These are phyloP conservation scores for Lactifluus piperatus DNA, from an alignment of 768 basidiomycete genomes.

Conservation along the genomic window DNA sequence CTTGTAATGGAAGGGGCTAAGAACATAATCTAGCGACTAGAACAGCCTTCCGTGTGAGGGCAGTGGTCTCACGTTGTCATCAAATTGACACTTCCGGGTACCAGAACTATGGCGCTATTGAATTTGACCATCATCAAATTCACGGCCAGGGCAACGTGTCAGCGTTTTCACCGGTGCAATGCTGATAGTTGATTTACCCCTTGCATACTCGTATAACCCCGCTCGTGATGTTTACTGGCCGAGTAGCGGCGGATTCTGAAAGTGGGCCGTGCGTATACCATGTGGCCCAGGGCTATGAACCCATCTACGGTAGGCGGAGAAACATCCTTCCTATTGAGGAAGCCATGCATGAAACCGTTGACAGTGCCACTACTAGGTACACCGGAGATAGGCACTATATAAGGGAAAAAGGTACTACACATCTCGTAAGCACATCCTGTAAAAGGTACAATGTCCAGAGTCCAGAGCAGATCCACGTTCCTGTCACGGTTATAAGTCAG, in stretches of 20 bases:
- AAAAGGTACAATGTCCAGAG: background rate
- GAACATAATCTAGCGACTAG: background rate
- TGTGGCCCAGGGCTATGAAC: background rate
- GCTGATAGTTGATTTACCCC: background rate
- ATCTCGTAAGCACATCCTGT: background rate
- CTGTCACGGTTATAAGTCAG: background rate
- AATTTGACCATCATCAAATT: background rate
- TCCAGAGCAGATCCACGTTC: background rate
- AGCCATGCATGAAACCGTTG: background rate
- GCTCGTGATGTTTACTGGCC: background rate
- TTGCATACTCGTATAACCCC: background rate
- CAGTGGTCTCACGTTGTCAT: background rate
- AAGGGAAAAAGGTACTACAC: background rate
- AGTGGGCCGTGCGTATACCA: background rate
- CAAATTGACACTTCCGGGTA: background rate
- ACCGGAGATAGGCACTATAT: background rate
- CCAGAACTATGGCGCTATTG: background rate
- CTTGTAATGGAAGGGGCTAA: background rate
- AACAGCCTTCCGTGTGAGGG: background rate
- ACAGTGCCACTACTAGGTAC: background rate
- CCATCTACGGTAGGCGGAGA: background rate
- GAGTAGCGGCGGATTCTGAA: background rate
- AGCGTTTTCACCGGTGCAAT: background rate
- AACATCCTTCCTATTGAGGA: too few relatives aligned
- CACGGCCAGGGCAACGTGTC: background rate